Base-by-base conservation (phyloP, 805 yeast genomes). In the Candida glaebosa region DNA sequence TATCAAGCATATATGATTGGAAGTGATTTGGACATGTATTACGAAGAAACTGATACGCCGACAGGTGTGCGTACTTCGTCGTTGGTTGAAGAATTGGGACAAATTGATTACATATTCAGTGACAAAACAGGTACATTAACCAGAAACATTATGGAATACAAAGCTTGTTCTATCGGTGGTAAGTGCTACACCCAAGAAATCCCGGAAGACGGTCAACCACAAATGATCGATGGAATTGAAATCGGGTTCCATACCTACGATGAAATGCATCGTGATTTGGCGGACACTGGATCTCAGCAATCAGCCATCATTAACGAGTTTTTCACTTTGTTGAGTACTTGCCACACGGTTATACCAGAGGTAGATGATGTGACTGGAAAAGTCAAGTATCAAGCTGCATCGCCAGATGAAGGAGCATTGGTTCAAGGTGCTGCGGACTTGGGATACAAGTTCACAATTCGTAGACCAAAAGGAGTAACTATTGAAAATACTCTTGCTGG, bases 281-380 rank as follows among this genome's bases (percentile, higher is more conserved):
- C 42, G 19, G 68, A 69, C 24, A 67, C 75, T 33, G 66, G 74
- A n/a, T 56, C 57, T 52, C 71, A 62, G 47, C 75, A 66, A 47
- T 61, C 73, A 8, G 71, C 73, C 2, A 65, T 66, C 17, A 69
- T 90, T 42, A 81, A 84, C 54, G 87, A 84, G 53, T 90, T 95
- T 50, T 74, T 93, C 48, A 82, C 90, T 1, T 68, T 90, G 37
- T 69, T 93, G 44, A 87, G 98, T 31, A 81, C 96, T 0, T 93
- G 99, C 60, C 99, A 93, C 56, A 95, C 99, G 0, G 99, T 93
- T 31, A 93, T 93, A 47, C 99, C 99, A 0, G 99, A 93, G 60
- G 69, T 76, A 15, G 75, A 73, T 45, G 81, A 73, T 1, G 69
- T 68, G 42, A 57, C 61, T 2, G 87, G 85, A 0, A 51, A 73